A percentile compares a stretch with the other conserved stretches of the same genome.
Evolutionary conservation across 495 filamentous ascomycete genomes (phyloP).

Genomic region (Penicillium canariense): DNA sequence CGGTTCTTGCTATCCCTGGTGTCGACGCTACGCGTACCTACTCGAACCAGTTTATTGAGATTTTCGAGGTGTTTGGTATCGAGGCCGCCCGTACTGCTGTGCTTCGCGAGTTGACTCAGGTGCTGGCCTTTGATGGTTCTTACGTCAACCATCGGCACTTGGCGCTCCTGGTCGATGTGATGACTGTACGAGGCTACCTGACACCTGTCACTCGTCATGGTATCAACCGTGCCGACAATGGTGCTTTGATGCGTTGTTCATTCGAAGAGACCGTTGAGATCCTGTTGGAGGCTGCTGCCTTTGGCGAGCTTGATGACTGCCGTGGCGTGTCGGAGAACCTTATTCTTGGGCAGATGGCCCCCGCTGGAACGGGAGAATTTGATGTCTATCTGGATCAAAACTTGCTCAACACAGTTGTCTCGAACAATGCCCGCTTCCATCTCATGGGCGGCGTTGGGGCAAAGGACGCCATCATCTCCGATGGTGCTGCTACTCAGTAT

Average conservation of each 20-base stretch:
- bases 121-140: slow-evolving; percentile 95
- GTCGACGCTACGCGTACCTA: slow-evolving; percentile 88
- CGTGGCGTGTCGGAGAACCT: slow-evolving; percentile 97
- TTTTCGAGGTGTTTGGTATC: slow-evolving; percentile 91
- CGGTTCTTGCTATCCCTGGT: slow-evolving; percentile 80
- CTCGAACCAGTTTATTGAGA: slow-evolving; percentile 92
- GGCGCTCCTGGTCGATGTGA: slow-evolving; percentile 94
- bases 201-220: slow-evolving; percentile 97
- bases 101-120: slow-evolving; percentile 80
- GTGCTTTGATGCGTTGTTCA: slow-evolving; percentile 97
- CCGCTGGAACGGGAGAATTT: slow-evolving; percentile 92
- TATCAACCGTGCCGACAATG: slow-evolving; percentile 97
- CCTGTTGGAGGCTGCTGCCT: slow-evolving; percentile 87
- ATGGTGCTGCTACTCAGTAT: slow-evolving; percentile 92
- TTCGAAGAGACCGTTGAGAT: slow-evolving; percentile 99
- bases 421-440: slow-evolving; percentile 78
- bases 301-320: slow-evolving; percentile 95
- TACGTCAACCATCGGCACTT: slow-evolving; percentile 99
- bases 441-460: slow-evolving; percentile 72
- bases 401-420: slow-evolving; percentile 92
- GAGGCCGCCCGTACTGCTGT: slow-evolving; percentile 86
- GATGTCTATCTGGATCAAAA: slow-evolving; percentile 89
- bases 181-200: slow-evolving; percentile 90
- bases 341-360: slow-evolving; percentile 95
- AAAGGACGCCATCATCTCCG: slow-evolving; percentile 65